Percentiles rank a stretch among this genome's conserved stretches.
phyloP scores from a whole-genome alignment of 129 eudicot species.

The Helichrysum umbraculigerum region DNA sequence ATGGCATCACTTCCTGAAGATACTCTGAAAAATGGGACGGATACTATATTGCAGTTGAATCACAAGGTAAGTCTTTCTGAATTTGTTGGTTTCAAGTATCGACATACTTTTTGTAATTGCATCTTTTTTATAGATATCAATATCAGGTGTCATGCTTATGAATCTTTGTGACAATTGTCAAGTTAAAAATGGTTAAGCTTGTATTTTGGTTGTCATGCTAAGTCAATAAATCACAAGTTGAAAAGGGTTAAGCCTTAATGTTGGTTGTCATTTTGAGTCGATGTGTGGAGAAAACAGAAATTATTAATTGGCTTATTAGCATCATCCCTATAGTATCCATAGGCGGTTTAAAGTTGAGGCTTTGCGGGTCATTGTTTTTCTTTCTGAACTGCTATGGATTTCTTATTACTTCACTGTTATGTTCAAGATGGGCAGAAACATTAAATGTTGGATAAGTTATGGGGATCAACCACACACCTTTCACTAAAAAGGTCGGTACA shows the following conservation, averaged over 20 bases:
- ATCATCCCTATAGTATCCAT: neutral
- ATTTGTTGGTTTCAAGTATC: neutral
- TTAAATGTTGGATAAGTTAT: too few species aligned
- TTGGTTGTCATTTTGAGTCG: slow-evolving; percentile 1
- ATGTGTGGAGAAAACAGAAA: neutral
- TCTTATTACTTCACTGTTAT: too few species aligned
- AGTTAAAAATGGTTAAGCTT: too few species aligned
- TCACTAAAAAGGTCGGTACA: too few species aligned
- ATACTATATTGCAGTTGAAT: slow-evolving; percentile 69
- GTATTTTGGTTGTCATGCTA: neutral
- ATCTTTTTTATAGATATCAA: neutral
- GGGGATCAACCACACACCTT: too few species aligned
- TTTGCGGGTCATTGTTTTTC: neutral
- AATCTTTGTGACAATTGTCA: neutral
- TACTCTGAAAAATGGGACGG: slow-evolving; percentile 63
- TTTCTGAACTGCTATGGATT: too few species aligned
- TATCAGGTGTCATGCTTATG: neutral
- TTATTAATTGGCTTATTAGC: neutral
- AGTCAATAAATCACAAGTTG: neutral
- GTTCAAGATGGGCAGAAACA: too few species aligned
- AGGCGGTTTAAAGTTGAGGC: slow-evolving; percentile 2
- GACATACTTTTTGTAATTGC: neutral
- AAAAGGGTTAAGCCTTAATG: too few species aligned
- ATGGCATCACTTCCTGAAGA: slow-evolving; percentile 91
- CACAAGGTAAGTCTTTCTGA: slow-evolving; percentile 59